phyloP scores from a whole-genome alignment of 2,329 filamentous ascomycete genomes.

The Hymenoscyphus repandus region DNA sequence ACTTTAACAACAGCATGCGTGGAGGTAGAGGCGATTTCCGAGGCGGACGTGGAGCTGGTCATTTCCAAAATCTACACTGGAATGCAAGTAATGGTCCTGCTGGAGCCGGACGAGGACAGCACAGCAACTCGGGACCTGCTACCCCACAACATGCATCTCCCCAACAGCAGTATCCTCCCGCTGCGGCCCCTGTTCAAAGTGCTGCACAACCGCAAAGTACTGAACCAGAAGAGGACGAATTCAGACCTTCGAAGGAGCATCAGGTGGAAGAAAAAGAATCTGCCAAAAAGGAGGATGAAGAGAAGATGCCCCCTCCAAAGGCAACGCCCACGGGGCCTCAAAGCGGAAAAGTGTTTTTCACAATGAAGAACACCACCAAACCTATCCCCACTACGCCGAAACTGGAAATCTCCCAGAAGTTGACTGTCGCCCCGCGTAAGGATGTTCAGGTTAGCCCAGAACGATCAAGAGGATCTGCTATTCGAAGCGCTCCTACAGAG shows the following conservation, averaged over 20 bases:
- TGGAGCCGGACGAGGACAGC: slow-evolving; percentile 43
- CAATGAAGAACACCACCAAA: slow-evolving; percentile 73
- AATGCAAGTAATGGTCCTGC: slow-evolving; percentile 46
- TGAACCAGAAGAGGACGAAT: slow-evolving; percentile 34
- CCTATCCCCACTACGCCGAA: slow-evolving; percentile 52
- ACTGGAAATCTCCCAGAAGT: slow-evolving; percentile 60
- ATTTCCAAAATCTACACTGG: slow-evolving; percentile 69
- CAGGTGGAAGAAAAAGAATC: slow-evolving; percentile 55
- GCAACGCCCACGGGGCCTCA: slow-evolving; percentile 40
- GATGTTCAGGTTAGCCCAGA: slow-evolving; percentile 29
- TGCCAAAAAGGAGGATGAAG: slow-evolving; percentile 42
- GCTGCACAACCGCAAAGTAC: slow-evolving; percentile 30
- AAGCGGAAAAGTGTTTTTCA: slow-evolving; percentile 79
- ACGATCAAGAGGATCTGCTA: slow-evolving; percentile 38
- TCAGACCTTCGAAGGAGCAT: slow-evolving; percentile 59
- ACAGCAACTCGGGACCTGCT: slow-evolving; percentile 35
- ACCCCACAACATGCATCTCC: slow-evolving; percentile 31
- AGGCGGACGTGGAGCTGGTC: slow-evolving; percentile 43
- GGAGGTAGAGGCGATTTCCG: slow-evolving; percentile 39
- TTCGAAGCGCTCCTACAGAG: slow-evolving; percentile 42
- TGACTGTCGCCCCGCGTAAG: slow-evolving; percentile 47
- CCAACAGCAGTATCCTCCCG: slow-evolving; percentile 24
- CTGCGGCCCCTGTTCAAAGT: slow-evolving; percentile 29
- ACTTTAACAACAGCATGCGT: slow-evolving; percentile 41
- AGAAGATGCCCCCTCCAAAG: slow-evolving; percentile 52